Evolutionary conservation across 2,329 filamentous ascomycete genomes (phyloP).

Genomic region (Chaetomium olivaceum): DNA sequence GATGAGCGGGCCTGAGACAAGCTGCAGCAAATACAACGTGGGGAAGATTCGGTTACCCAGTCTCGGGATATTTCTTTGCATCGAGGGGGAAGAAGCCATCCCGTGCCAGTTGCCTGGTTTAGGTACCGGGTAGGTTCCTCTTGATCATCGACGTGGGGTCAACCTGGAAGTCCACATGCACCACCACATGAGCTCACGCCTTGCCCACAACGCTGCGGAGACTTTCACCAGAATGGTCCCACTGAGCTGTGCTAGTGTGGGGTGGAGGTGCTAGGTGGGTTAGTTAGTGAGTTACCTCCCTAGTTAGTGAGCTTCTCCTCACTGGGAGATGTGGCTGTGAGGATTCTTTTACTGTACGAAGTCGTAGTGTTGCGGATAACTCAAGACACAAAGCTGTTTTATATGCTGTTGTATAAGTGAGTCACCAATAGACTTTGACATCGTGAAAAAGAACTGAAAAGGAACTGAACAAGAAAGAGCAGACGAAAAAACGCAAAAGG

Average conservation of each 20-base stretch:
- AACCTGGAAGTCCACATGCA: neutral
- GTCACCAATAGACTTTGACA: neutral
- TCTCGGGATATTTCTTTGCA: neutral
- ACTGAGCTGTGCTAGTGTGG: neutral
- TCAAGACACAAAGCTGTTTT: neutral
- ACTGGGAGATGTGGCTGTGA: neutral
- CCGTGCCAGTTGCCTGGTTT: neutral
- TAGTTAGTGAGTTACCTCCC: no score
- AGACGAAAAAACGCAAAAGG: neutral
- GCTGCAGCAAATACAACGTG: conserved; percentile 13
- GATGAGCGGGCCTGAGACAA: neutral
- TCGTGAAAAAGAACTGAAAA: neutral
- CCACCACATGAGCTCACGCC: neutral
- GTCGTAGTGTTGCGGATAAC: neutral
- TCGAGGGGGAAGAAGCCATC: conserved; percentile 5
- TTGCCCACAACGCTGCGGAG: neutral
- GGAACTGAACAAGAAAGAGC: neutral
- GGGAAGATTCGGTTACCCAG: neutral
- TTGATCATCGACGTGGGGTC: conserved; percentile 12
- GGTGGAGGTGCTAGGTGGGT: no score
- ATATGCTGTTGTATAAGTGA: neutral
- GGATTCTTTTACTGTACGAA: neutral
- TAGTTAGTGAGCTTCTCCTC: neutral
- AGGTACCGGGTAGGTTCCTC: neutral
- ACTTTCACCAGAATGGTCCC: conserved; percentile 1